Percentiles rank a stretch among this genome's conserved stretches.
Conservation (phyloP, 192 early-diverging fungal species). For the Thoreauomyces humboldtii region DNA sequence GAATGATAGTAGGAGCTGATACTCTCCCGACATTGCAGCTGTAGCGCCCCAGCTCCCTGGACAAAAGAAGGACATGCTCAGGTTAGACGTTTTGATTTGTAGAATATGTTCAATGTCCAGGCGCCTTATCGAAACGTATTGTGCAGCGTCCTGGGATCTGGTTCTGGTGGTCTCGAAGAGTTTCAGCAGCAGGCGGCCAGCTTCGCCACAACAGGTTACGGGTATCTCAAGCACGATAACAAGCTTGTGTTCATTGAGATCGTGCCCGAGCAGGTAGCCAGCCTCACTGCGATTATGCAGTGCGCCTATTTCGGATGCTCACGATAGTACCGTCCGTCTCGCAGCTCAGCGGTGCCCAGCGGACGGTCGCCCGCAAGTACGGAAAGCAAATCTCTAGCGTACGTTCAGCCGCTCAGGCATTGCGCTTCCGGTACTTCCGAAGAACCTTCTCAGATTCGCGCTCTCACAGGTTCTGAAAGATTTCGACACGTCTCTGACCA, state of each 20-base stretch:
- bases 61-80: neutral
- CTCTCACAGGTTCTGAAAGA: slow-evolving; percentile 7
- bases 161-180: slow-evolving; percentile 6
- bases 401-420: too few species aligned
- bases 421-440: neutral
- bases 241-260: slow-evolving; percentile 6
- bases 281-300: too few species aligned
- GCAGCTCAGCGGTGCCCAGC: neutral
- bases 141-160: slow-evolving; percentile 1
- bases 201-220: neutral
- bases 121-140: neutral
- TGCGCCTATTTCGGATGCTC: neutral
- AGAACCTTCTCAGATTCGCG: neutral
- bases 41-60: slow-evolving; percentile 3
- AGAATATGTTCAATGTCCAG: neutral
- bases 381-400: slow-evolving; percentile 3
- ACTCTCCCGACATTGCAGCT: neutral
- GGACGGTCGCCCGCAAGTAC: neutral
- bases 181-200: neutral
- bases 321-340: neutral
- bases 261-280: slow-evolving; percentile 12
- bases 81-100: neutral
- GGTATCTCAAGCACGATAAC: slow-evolving; percentile 9
- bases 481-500: neutral
- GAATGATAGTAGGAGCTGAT: neutral